Evolutionary conservation across 345 rosid genomes (phyloP).

Genomic region (Toxicodendron radicans): DNA sequence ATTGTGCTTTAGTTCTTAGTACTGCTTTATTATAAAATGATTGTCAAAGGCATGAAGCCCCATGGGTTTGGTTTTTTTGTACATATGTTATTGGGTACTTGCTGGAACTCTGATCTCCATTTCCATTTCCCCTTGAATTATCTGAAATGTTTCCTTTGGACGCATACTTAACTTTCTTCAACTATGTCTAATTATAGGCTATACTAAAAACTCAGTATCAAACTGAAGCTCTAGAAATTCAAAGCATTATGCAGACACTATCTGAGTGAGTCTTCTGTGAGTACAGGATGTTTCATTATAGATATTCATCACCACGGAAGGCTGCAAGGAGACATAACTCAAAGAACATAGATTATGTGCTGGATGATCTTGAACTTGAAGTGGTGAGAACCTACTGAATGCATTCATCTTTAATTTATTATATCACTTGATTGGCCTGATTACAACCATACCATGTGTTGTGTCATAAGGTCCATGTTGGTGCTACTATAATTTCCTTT

Average conservation of each 20-base stretch:
- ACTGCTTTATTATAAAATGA: neutral
- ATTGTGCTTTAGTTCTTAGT: neutral
- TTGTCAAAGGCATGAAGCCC: neutral
- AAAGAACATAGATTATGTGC: conserved; percentile 24
- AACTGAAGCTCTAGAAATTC: conserved; percentile 17
- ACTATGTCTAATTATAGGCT: neutral
- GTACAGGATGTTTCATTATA: conserved; percentile 34
- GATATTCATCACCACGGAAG: conserved; percentile 43
- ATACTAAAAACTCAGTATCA: conserved; percentile 16
- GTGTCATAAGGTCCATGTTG: neutral
- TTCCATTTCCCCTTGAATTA: neutral
- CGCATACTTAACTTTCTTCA: neutral
- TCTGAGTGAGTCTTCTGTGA: conserved; percentile 14
- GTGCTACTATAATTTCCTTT: neutral
- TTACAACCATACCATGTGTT: conserved; percentile 9
- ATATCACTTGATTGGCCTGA: conserved; percentile 4
- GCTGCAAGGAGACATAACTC: conserved; percentile 34
- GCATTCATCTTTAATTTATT: conserved; percentile 15
- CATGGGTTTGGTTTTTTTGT: neutral
- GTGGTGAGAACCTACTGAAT: conserved; percentile 44
- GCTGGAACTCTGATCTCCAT: neutral
- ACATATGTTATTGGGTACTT: neutral
- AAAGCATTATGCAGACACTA: neutral
- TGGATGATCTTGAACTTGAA: conserved; percentile 45
- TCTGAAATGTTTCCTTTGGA: conserved; percentile 4